A percentile compares a stretch with the other conserved stretches of the same genome.
Conservation (phyloP, 805 yeast genomes). For the Starmerella kuoi region DNA sequence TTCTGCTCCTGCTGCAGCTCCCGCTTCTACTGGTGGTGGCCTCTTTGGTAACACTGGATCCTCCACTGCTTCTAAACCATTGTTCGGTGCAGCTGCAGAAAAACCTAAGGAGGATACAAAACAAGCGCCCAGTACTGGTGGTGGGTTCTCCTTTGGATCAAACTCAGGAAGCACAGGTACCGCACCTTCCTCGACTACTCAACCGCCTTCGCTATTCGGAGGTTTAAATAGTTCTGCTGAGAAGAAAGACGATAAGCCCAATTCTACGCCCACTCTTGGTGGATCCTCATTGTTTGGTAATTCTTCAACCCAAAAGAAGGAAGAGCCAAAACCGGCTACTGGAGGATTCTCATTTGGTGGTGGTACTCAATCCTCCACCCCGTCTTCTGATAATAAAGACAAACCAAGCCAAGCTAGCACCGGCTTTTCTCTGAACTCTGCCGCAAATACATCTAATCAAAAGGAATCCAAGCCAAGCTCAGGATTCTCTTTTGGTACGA, state of each 20-base stretch:
- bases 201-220: no score
- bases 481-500: slow-evolving; percentile 15
- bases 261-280: neutral
- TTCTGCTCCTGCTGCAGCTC: neutral
- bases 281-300: neutral
- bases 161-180: no score
- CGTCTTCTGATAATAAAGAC: neutral
- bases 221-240: no score
- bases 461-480: neutral
- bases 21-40: slow-evolving; percentile 1
- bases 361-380: neutral
- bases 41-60: no score
- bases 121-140: no score
- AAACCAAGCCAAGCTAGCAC: neutral
- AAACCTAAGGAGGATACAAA: neutral
- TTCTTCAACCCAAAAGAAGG: neutral
- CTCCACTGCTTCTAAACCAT: no score
- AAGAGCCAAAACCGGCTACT: neutral
- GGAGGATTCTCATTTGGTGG: neutral
- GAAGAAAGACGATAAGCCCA: no score
- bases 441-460: neutral
- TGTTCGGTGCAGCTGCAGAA: no score
- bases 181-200: no score
- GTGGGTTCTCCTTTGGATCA: neutral
- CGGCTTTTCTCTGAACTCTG: neutral